Evolutionary conservation across 2,329 filamentous ascomycete species (phyloP), one percentile per base, ranked within the genome.

Genomic region (Fusarium sp.): DNA sequence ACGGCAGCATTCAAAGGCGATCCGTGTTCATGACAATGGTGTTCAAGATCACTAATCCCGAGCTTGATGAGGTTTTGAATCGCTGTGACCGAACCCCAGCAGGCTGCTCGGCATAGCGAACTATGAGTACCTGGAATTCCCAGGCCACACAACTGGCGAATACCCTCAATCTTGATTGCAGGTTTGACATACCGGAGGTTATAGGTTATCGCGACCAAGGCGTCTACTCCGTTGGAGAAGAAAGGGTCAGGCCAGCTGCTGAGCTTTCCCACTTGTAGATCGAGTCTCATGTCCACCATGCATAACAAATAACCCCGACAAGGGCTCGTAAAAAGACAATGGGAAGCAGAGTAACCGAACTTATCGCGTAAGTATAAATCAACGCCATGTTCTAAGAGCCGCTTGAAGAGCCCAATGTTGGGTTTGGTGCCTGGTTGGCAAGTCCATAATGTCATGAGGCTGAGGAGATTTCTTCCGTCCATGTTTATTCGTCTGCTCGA

Each of bases 121-220:
- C 59, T 35, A 22, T 62, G 35, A 5, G 11, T 17, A 7, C 41
- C 52, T 0, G 3, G 4, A 1, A 7, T n/a, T 39, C 5, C 12
- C 12, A 46, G 27, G 7, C 18, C 33, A 12, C 59, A 39, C 1
- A 58, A n/a, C 4, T 39, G 17, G 8, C 17, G 33, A 3, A 62
- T 7, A 14, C 25, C 52, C 5, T 18, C 18, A 12, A 2, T 20
- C 1, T 5, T n/a, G 18, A 58, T n/a, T 7, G 4, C 17, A 36
- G 10, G 22, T 18, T 31, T 27, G 8, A 11, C 13, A 9, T 39
- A 62, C 0, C 35, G n/a, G 0, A 62, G 18, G 12, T 4, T 60
- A 1, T 25, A 35, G 1, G 29, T 22, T 13, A n/a, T 17, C 1
- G 4, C 1, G 1, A 15, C 1, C 36, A 60, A 41, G 3, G 1